Base-by-base conservation (phyloP, 2,329 filamentous ascomycete species). In the Claviceps spartinae region DNA sequence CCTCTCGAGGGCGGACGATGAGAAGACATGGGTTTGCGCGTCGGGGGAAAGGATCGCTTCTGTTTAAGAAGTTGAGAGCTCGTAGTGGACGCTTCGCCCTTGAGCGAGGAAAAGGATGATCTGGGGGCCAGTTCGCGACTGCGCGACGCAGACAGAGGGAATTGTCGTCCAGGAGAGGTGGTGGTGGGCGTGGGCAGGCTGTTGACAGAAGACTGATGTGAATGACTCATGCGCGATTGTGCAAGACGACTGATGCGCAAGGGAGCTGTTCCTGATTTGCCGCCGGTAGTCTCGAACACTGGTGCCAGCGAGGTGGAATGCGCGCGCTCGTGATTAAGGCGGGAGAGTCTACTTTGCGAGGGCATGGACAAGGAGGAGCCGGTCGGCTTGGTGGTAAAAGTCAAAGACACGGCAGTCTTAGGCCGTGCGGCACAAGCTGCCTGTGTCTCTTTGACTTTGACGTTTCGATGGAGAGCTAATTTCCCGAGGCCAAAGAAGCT, bases 281-380 rank as follows among this genome's bases (percentile, higher is more conserved):
- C 89, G 57, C 83, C 88, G 49, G 89, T 89, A 57, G 83, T 89
- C 69, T 97, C 91, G 41, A 88, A 94, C 5, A 97, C 89, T 22
- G 91, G 89, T 63, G 95, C 91, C n/a, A 97, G 76, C 18, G 85
- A 83, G 11, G 67, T 69, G 8, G 86, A 86, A 58, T 81, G 79
- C 5, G 83, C 79, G 50, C 85, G 77, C 62, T 88, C 85, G 65
- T 86, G 83, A 54, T 75, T 76, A 38, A 90, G 85, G 49, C 89
- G 81, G 40, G 91, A 89, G 54, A 95, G 85, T 52, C 89, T 83
- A 37, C 89, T 93, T 34, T 64, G 69, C 11, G 72, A 63, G 26
- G 72, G 63, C 24, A 34, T 14, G 16, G 41, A 38, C 3, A 30
- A 63, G 24, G 45, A 49, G 5, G 41, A 30, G 13, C 18, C 26